Evolutionary conservation across 116 monocot genomes (phyloP), one percentile per base, ranked within the genome.

Genomic region (Trichopus zeylanicus): DNA sequence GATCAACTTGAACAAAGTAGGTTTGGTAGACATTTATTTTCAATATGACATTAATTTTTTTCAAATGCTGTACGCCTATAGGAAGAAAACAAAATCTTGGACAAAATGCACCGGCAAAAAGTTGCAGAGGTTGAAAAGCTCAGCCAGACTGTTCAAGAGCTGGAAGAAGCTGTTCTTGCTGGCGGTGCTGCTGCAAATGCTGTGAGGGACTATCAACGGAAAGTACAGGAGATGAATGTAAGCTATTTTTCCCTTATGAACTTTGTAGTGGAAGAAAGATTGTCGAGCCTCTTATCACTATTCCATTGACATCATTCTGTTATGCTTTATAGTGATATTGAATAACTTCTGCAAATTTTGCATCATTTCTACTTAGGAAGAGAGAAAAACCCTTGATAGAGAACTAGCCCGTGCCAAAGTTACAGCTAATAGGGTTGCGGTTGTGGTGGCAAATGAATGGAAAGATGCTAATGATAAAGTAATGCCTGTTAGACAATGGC

Each of bases 391-490:
- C 23, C 78, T 92, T 57, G 92, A 92, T 48, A 69, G 92, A 29
- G 92, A 92, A 66, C 63, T 92, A 71, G 75, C 92, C 24, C 87
- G 92, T 51, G 84, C 92, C 37, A 92, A 92, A 60, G 92, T 92
- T 61, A 76, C 83, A 25, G 92, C 92, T 18, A 92, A 92, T 42
- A 78, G 92, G 67, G 87, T 92, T 79, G 87, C 92, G 6, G 92
- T 87, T 39, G 92, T 92, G 15, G 92, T 87, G 35, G 92, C 92
- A 60, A 92, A 92, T 84, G 92, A 92, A 60, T 92, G 92, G 92
- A 92, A 92, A 61, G 92, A 87, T 79, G 81, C 84, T 49, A 92
- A 79, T 64, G 92, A 92, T 63, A 92, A 92, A 78, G 92, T 92
- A 49, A 92, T 92, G 92, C 92, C 92, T 67, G 92, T 87, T 22